These are phyloP conservation scores for Pulveroboletus sp. DNA, from an alignment of 768 basidiomycete genomes.

Conservation along the genomic window DNA sequence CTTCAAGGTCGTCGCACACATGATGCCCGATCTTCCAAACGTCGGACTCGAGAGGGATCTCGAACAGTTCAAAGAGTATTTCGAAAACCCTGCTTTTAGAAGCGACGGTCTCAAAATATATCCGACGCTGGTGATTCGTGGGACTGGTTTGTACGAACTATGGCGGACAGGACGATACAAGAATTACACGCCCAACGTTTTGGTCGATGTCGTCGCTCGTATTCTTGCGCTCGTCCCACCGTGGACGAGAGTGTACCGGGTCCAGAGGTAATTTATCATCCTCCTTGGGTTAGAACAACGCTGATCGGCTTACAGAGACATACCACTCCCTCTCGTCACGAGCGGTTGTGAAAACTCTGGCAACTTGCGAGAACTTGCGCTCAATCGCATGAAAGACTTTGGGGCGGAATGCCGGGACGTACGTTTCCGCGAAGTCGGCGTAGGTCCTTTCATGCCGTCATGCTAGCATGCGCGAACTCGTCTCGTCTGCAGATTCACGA, in stretches of 20 bases:
- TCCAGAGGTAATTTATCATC: conserved; percentile 67
- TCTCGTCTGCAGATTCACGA: conserved; percentile 74
- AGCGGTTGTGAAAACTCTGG: conserved; percentile 98
- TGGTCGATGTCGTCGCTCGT: conserved; percentile 95
- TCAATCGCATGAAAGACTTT: conserved; percentile 98
- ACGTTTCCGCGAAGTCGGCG: conserved; percentile 95
- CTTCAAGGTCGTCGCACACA: conserved; percentile 99
- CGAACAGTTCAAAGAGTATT: conserved; percentile 99
- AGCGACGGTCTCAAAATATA: conserved; percentile 98
- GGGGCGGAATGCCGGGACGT: conserved; percentile 97
- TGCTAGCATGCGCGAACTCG: neutral
- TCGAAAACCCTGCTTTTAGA: conserved; percentile 96
- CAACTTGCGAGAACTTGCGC: conserved; percentile 90
- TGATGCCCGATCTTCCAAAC: conserved; percentile 99
- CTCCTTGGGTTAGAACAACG: neutral
- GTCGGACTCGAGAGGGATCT: conserved; percentile 96
- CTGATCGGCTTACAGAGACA: conserved; percentile 58
- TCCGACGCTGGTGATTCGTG: conserved; percentile 95
- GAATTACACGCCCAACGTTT: conserved; percentile 98
- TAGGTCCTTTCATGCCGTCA: conserved; percentile 38
- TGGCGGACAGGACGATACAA: conserved; percentile 98
- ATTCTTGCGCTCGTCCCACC: conserved; percentile 96
- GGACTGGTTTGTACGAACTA: conserved; percentile 92
- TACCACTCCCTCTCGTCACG: conserved; percentile 92
- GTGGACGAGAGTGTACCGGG: conserved; percentile 98